phyloP scores from a whole-genome alignment of 352 stramenopile genomes.

The Phytophthora capsici region DNA sequence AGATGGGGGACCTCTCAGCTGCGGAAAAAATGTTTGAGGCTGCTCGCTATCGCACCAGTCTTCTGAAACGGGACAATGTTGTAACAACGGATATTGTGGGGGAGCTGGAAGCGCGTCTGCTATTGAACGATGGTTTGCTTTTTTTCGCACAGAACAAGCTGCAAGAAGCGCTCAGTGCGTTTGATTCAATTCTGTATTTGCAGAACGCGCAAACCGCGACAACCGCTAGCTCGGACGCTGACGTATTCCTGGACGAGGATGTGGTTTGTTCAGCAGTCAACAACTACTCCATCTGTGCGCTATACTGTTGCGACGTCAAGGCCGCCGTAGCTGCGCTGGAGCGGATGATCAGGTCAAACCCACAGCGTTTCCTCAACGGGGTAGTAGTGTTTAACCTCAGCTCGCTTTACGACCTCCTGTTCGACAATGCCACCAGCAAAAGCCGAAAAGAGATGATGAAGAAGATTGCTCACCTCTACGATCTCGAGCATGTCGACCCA shows the following conservation, averaged over 20 bases:
- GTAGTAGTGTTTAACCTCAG: slow-evolving; percentile 84
- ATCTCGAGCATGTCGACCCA: slow-evolving; percentile 77
- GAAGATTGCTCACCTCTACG: slow-evolving; percentile 73
- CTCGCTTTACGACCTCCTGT: slow-evolving; percentile 83
- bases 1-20: slow-evolving; percentile 71
- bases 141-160: slow-evolving; percentile 83
- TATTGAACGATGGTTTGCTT: slow-evolving; percentile 79
- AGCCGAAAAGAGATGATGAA: slow-evolving; percentile 88
- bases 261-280: slow-evolving; percentile 77
- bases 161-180: slow-evolving; percentile 77
- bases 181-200: slow-evolving; percentile 71
- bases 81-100: slow-evolving; percentile 20
- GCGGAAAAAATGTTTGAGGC: slow-evolving; percentile 68
- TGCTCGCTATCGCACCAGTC: slow-evolving; percentile 40
- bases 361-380: slow-evolving; percentile 70
- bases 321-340: slow-evolving; percentile 72
- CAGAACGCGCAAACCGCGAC: slow-evolving; percentile 26
- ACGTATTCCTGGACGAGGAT: slow-evolving; percentile 70
- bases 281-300: slow-evolving; percentile 82
- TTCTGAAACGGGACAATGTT: slow-evolving; percentile 17
- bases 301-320: slow-evolving; percentile 85
- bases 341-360: slow-evolving; percentile 72
- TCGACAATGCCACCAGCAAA: slow-evolving; percentile 78
- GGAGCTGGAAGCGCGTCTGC: slow-evolving; percentile 56
- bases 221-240: slow-evolving; percentile 30